Base-by-base conservation (phyloP, 768 basidiomycete genomes). In the Hebeloma cylindrosporum region DNA sequence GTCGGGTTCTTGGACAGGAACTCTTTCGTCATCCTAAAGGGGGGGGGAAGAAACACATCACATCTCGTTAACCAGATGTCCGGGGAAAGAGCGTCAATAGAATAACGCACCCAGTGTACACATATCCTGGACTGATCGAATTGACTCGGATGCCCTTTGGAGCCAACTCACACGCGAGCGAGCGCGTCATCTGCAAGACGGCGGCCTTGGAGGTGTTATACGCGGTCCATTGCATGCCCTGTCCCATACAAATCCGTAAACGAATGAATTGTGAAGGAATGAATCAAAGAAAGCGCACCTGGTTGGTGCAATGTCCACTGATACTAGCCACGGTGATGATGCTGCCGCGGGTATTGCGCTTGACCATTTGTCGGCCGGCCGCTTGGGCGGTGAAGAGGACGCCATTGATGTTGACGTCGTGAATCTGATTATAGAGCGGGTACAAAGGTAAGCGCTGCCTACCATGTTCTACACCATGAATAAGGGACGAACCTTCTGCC, bases 141-240 rank as follows among this genome's bases (percentile, higher is more conserved):
- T 89, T 89, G 48, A 86, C 85, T 3, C 86, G 72, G 37, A 89
- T 88, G 2, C 69, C 63, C 53, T 80, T 68, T n/a, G 63, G 64
- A 3, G 83, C 85, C 2, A 88, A 74, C 55, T 89, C 87, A 58
- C 83, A 85, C 2, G 85, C 86, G 77, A 89, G 77, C 52, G 81
- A 84, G 27, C 87, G 79, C 3, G 70, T 78, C 82, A 87, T 85
- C 65, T 89, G 87, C 25, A 87, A 50, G n/a, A 89, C 82, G n/a
- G 82, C 87, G 1, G 82, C 72, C 65, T 88, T 89, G 63, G 78
- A 80, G 16, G 78, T 76, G 60, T 86, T 87, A 64, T 88, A 88
- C 2, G 82, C 79, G 27, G 80, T 73, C 82, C 82, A 87, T 13
- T 77, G 72, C 49, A 83, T 82, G 51, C 45, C 51, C 53, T 58